These are phyloP conservation scores for Abortiporus biennis DNA, from an alignment of 1,284 basidiomycete genomes.

Conservation along the genomic window DNA sequence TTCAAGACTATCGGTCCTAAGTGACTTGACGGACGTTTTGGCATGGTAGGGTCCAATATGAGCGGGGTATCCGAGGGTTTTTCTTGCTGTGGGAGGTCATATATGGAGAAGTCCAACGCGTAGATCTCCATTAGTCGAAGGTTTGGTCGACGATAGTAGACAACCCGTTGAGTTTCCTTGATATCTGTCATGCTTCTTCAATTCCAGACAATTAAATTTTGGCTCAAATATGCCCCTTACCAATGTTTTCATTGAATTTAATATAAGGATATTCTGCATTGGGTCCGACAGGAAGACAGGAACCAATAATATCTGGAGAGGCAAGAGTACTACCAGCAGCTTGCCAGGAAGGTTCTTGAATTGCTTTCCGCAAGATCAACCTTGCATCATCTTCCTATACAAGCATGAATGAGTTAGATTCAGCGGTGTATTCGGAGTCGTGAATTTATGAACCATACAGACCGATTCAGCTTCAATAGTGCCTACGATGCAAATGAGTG, in stretches of 20 bases:
- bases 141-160: slow-evolving; percentile 10
- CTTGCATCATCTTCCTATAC: not conserved
- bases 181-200: not conserved
- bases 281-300: not conserved
- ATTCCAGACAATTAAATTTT: not conserved
- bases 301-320: not conserved
- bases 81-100: not conserved
- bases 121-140: slow-evolving; percentile 12
- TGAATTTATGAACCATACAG: not conserved
- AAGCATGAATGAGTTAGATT: not conserved
- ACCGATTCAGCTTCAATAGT: not conserved
- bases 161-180: not conserved
- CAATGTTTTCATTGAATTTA: not conserved
- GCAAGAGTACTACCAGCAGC: not conserved
- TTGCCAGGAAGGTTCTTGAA: not conserved
- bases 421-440: not conserved
- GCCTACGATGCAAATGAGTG: not conserved
- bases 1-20: slow-evolving; percentile 1
- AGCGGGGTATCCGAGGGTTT: not conserved
- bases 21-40: not conserved
- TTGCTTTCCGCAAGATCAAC: not conserved
- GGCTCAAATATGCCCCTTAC: not conserved
- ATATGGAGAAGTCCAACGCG: slow-evolving; percentile 7
- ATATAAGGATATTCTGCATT: not conserved
- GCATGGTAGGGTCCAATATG: slow-evolving; percentile 5